Base-by-base conservation (phyloP, 768 basidiomycete species). In the Tubosaeta brunneosetosa region DNA sequence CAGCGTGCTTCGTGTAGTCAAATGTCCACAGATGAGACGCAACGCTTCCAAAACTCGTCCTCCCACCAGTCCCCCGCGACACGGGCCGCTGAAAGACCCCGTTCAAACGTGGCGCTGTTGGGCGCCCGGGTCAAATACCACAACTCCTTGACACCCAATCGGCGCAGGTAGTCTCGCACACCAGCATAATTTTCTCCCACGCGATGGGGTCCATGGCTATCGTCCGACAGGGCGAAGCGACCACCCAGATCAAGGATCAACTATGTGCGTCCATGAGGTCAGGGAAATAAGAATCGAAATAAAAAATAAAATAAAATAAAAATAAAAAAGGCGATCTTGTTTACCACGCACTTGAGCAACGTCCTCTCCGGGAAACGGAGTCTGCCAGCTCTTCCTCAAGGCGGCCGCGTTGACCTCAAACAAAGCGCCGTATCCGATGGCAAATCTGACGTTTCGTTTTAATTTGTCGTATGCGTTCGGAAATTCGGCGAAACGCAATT, bases 381-480 rank as follows among this genome's bases (percentile, higher is more conserved):
- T 80, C 10, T 71, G 67, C 97, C 97, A 98, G 12, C 86, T 83
- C 65, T 98, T 99, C 61, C 93, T 74, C 64, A 97, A 85, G 9
- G 94, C 93, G 10, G 97, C 91, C 22, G 93, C 85, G 61, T 95
- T 98, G 32, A 90, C 73, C 71, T 99, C 97, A 62, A 98, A 97
- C 52, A 97, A 69, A 3, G 91, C 95, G 2, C 94, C 94, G 67
- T 97, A 97, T 12, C 62, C 71, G 13, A 86, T 75, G 1, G 86
- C 92, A 53, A 72, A 84, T 46, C 67, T 61, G 56, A 98, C 71
- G 68, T 98, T 98, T 59, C 92, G 72, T 67, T 81, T 77, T 33
- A 93, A 70, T 66, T 80, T 83, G 38, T 73, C 67, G 79, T 81
- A 84, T 7, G 86, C 85, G 1, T 62, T 65, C 16, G 83, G 78